Evolutionary conservation across 2,329 filamentous ascomycete species (phyloP), one percentile per base, ranked within the genome.

Genomic region (Colletotrichum higginsianum): DNA sequence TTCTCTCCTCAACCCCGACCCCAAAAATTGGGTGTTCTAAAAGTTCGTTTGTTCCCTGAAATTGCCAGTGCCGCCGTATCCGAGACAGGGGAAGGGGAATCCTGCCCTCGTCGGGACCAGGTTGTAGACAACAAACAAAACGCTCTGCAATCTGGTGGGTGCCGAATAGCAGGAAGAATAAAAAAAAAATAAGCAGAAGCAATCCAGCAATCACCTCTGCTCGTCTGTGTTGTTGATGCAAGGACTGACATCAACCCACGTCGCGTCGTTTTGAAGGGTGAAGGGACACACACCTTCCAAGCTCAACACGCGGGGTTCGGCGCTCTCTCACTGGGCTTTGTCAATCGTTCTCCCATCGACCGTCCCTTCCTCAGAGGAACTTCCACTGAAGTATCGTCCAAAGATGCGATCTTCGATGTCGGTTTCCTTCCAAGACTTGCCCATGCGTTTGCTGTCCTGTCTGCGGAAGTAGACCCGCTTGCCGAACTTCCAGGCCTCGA

Each of bases 401-500:
- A 74, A 74, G 3, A 74, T 56, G 4, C 72, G 61, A 1, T 72
- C 57, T 44, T 74, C 72, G 12, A 74, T 63, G 35, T 74, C 72
- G 21, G 42, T 57, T 7, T 68, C 65, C 40, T 66, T 69, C 67
- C 67, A 73, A 9, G 58, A 40, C 23, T 47, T 38, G 23, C 66
- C 70, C 3, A 55, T 26, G 6, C 47, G 66, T 38, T 67, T 74
- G n/a, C 42, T 21, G 8, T 60, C 21, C 55, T 62, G 58, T 30
- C 52, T 64, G 9, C 73, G 56, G 61, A 72, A 73, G 30, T 56
- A 74, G 12, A 69, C 52, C 2, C 87, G 78, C 82, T 88, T 88
- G 8, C 71, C 78, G 78, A 80, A 86, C 76, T 88, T 88, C 85
- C 86, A 88, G 4, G 76, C 65, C 77, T 89, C 87, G 3, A 86